Evolutionary conservation across 129 eudicot species (phyloP).

Genomic region (Escallonia rubra): DNA sequence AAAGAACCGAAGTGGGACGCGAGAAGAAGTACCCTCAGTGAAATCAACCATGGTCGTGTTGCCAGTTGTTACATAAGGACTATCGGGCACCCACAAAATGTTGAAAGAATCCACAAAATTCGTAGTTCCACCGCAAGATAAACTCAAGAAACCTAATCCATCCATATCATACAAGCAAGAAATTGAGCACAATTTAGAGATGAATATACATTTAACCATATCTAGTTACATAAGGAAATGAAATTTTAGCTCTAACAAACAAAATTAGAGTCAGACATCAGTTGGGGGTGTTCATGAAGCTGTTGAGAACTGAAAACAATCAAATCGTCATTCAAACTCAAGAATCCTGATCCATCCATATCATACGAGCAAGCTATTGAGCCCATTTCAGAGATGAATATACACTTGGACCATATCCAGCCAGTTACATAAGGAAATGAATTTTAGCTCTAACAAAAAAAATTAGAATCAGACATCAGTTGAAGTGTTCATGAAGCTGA

Average conservation of each 20-base stretch:
- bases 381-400: neutral
- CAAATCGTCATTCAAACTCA: constrained; percentile 34
- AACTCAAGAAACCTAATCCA: constrained; percentile 75
- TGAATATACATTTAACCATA: neutral
- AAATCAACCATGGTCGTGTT: constrained; percentile 38
- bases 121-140: constrained; percentile 72
- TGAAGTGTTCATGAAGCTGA: no score
- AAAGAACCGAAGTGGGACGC: constrained; percentile 60
- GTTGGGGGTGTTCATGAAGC: no score
- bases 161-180: neutral
- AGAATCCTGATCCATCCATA: constrained; percentile 50
- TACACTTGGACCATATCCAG: neutral
- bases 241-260: no score
- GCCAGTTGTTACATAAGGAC: constrained; percentile 43
- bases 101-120: constrained; percentile 67
- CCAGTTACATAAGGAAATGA: neutral
- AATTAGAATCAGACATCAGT: no score
- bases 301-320: neutral
- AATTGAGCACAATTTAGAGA: neutral
- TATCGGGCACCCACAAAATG: constrained; percentile 75
- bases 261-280: no score
- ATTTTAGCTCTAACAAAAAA: no score
- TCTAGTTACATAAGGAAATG: neutral
- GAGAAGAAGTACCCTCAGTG: constrained; percentile 33
- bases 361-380: neutral